Conservation (phyloP, 2,329 filamentous ascomycete species). For the Grosmannia serpens region DNA sequence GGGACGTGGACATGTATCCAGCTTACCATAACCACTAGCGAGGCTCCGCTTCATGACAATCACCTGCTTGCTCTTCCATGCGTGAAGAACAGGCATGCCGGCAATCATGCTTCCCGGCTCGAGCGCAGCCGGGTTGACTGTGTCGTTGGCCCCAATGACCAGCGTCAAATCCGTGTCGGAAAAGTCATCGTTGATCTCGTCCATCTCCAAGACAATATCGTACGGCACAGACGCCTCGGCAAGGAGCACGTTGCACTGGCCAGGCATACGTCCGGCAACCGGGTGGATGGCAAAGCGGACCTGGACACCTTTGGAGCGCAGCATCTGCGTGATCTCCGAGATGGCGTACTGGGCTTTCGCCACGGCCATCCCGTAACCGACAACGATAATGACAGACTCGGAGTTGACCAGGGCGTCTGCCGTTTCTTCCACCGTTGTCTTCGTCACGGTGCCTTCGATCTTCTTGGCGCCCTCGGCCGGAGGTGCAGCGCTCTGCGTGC, state of each 20-base stretch:
- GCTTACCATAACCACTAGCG: slow-evolving; percentile 73
- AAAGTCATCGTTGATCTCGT: slow-evolving; percentile 93
- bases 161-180: slow-evolving; percentile 73
- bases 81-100: slow-evolving; percentile 85
- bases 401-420: slow-evolving; percentile 64
- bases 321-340: slow-evolving; percentile 63
- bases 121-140: slow-evolving; percentile 80
- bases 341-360: slow-evolving; percentile 90
- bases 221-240: slow-evolving; percentile 83
- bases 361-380: slow-evolving; percentile 90
- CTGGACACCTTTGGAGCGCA: slow-evolving; percentile 65
- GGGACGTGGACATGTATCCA: neutral
- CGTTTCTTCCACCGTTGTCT: slow-evolving; percentile 70
- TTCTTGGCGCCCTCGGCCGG: slow-evolving; percentile 54
- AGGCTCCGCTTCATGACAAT: slow-evolving; percentile 89
- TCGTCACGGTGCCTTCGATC: slow-evolving; percentile 68
- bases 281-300: slow-evolving; percentile 87
- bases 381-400: slow-evolving; percentile 79
- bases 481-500: slow-evolving; percentile 43
- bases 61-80: slow-evolving; percentile 89
- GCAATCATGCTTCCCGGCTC: slow-evolving; percentile 76
- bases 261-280: slow-evolving; percentile 84
- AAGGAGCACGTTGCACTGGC: slow-evolving; percentile 83
- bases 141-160: slow-evolving; percentile 87
- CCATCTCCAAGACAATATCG: slow-evolving; percentile 89